Base-by-base conservation (phyloP, 1,284 basidiomycete genomes). In the Athelia psychrophila region DNA sequence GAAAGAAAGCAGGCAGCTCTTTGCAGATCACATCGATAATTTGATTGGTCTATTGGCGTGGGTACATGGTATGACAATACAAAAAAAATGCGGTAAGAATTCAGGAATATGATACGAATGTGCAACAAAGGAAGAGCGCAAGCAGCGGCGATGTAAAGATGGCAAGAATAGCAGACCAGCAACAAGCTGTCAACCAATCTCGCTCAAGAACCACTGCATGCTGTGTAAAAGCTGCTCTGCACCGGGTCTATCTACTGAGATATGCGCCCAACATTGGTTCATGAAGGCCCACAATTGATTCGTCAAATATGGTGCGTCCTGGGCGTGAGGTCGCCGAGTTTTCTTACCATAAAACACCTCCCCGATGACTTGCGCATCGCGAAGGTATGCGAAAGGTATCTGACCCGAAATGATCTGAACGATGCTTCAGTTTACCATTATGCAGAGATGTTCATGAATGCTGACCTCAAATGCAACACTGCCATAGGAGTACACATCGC, bases 401-500 rank as follows among this genome's bases (percentile, higher is more conserved):
- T 42, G 8, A n/a, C 38, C 38, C 8, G 38, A 42, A 18, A 42
- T 5, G n/a, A 42, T 42, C 38, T 42, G 6, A 16, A 42, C 5
- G n/a, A 42, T 22, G 9, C 20, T 6, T 42, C n/a, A 18, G 38
- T 9, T 42, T n/a, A 6, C 38, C 6, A 5, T 5, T 13, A 33
- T 42, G 16, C 8, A 42, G 16, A 22, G 38, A 36, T 38, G 32
- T 22, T 32, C 44, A 51, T 16, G 20, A 12, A 49, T 24, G 44
- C 33, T 20, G 22, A 64, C 64, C 51, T 67, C 61, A 3, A 64
- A 55, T 36, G 58, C 57, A 27, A 66, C 56, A 46, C 61, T 61
- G 0, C 63, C 66, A 46, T 63, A 64, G 2, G 64, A 65, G 51
- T 64, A 66, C 2, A 64, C 54, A 53, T 67, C 66, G 33, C 57